Base-by-base conservation (phyloP, 345 rosid genomes). In the Lumnitzera racemosa region DNA sequence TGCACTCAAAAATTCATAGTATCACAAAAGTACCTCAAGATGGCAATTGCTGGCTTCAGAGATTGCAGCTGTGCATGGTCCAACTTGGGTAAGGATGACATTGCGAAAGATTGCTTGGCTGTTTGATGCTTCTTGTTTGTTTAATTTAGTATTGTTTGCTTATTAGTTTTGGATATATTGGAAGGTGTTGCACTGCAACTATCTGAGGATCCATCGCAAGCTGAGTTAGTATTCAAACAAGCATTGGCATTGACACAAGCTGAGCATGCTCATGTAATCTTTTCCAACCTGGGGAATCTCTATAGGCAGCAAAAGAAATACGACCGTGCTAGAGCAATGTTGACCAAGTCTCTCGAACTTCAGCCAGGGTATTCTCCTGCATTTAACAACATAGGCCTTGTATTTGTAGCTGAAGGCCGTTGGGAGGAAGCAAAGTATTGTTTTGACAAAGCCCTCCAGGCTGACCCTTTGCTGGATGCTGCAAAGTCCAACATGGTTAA, bases 361-460 rank as follows among this genome's bases (percentile, higher is more conserved):
- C 81, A 68, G 57, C 97, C 96, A 1, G 95, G 95, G 15, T 90
- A 94, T 68, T 90, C 99, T 56, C 99, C 96, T 56, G 97, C 99
- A 46, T 88, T 81, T 67, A 94, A 88, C 83, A 94, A 94, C 71
- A 80, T 88, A 3, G 99, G 97, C 20, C 99, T 90, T 0, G 96
- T 94, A 47, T 88, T 90, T 71, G 81, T 90, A 20, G 96, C 96
- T 0, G 88, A 88, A 76, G 87, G 88, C 62, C 80, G 64, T 53
- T 88, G 74, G 90, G 95, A 80, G 81, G 97, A 88, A 83, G 99
- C 97, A 43, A 81, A 80, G 63, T 86, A 79, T 74, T 94, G 92
- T 61, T 94, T 90, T 36, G 81, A 79, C 58, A 87, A 74, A 68
- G 83, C 97, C 54, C 85, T 90, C 27, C 60, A 66, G 62, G 77